These are phyloP conservation scores for Diplocarpon rosae DNA, from an alignment of 2,329 filamentous ascomycete species.

Conservation along the genomic window DNA sequence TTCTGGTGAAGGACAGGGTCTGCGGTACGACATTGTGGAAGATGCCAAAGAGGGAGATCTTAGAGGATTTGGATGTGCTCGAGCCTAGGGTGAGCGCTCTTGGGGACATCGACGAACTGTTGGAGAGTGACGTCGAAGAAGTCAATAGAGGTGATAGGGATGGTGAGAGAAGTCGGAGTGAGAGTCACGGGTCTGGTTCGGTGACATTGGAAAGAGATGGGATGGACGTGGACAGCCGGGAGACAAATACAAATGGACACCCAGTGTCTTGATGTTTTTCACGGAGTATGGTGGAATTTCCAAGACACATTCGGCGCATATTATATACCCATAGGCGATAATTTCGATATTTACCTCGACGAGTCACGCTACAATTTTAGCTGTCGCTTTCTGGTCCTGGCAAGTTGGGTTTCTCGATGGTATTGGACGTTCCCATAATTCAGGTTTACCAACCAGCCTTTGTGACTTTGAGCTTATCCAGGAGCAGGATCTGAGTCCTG, in stretches of 20 bases:
- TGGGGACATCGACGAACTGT: slow-evolving; percentile 63
- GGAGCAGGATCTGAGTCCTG: no score
- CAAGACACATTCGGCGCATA: no score
- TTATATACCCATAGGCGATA: no score
- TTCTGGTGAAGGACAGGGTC: slow-evolving; percentile 78
- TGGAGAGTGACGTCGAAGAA: slow-evolving; percentile 37
- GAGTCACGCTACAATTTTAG: no score
- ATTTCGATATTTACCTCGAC: no score
- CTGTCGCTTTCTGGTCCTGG: no score
- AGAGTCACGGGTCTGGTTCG: slow-evolving; percentile 28
- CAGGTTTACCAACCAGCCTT: no score
- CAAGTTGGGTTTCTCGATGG: no score
- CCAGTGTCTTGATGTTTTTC: not conserved
- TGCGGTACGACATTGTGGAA: slow-evolving; percentile 91
- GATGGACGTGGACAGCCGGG: slow-evolving; percentile 13
- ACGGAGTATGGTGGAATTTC: no score
- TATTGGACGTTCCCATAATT: no score
- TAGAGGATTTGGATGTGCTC: slow-evolving; percentile 83
- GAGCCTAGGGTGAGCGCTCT: slow-evolving; percentile 78
- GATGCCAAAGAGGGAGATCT: slow-evolving; percentile 65
- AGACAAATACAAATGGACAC: slow-evolving; percentile 10
- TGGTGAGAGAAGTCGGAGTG: slow-evolving; percentile 4
- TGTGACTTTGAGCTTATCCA: no score
- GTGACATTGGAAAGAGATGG: slow-evolving; percentile 20
- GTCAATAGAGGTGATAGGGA: slow-evolving; percentile 17